Evolutionary conservation across 108 stramenopile species (phyloP), one percentile per base, ranked within the genome.

Genomic region (Nitzschia palea): DNA sequence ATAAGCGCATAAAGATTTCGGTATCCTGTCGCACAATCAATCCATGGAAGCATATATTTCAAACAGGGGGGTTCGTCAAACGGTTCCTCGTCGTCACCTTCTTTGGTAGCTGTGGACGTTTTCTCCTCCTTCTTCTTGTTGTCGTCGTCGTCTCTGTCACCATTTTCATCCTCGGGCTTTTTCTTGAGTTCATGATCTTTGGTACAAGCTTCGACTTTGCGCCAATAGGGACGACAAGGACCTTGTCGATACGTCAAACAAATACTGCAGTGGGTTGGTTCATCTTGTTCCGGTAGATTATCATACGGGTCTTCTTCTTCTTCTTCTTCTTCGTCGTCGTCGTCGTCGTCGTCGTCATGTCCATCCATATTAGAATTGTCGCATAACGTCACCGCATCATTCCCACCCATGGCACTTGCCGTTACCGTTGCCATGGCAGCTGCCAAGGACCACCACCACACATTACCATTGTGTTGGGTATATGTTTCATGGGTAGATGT

Each of bases 231-330:
- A 40, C 89, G 74, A 74, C 92, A 94, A n/a, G 92, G 92, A 22
- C 92, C 92, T 70, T 87, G 87, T 12, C 92, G 84, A 65, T 90
- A 90, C 31, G 88, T 90, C 43, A 85, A 66, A 58, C 92, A 94
- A 43, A 94, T 94, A 58, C 83, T 79, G 55, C 92, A 94, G 20
- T 83, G 59, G 26, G 92, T 94, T 15, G 84, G 81, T 67, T 94
- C 92, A 55, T 90, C 92, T 43, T 90, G 69, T 44, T 80, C 83
- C 6, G 83, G 85, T 22, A 85, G 71, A 42, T 86, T 84, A 31
- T 85, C 88, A 44, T 90, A 85, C 22, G 78, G 80, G 62, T 86
- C 80, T 9, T 58, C 73, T 23, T 62, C 81, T 8, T 64, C 57
- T 28, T 60, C 53, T 28, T 65, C 72, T 6, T 70, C 80, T 4